Evolutionary conservation across 768 basidiomycete species (phyloP).

Genomic region (Calocybe indica): DNA sequence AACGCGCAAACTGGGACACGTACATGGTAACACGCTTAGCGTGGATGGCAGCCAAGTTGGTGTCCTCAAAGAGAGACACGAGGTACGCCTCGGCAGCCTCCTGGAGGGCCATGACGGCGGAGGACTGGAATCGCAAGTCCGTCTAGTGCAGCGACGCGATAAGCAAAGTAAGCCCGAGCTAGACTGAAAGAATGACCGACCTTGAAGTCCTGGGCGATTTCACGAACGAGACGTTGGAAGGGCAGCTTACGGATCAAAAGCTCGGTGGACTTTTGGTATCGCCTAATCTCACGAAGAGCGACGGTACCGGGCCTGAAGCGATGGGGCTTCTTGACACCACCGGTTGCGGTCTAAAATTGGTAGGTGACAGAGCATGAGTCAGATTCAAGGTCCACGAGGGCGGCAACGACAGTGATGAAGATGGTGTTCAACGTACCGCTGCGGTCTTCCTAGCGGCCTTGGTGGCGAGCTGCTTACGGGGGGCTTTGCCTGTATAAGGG

Average conservation of each 20-base stretch:
- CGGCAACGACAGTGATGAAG: slow-evolving; percentile 20
- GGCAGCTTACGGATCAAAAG: slow-evolving; percentile 99
- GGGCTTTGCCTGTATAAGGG: slow-evolving; percentile 65
- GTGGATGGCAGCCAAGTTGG: slow-evolving; percentile 88
- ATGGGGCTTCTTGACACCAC: slow-evolving; percentile 99
- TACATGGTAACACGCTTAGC: slow-evolving; percentile 76
- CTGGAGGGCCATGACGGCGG: slow-evolving; percentile 90
- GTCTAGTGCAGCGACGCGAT: slow-evolving; percentile 37
- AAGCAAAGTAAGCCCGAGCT: not conserved
- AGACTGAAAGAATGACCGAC: slow-evolving; percentile 26
- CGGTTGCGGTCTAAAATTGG: slow-evolving; percentile 59
- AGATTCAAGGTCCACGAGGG: slow-evolving; percentile 9
- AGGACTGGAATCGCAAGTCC: slow-evolving; percentile 93
- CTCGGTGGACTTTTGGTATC: slow-evolving; percentile 99
- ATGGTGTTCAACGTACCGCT: slow-evolving; percentile 35
- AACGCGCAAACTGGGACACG: slow-evolving; percentile 13
- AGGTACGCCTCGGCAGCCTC: slow-evolving; percentile 91
- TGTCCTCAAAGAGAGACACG: slow-evolving; percentile 83
- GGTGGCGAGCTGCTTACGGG: slow-evolving; percentile 92
- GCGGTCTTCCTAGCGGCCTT: slow-evolving; percentile 93
- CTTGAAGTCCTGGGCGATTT: slow-evolving; percentile 98
- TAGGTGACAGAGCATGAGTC: slow-evolving; percentile 11
- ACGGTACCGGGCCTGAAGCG: slow-evolving; percentile 97
- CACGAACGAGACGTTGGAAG: slow-evolving; percentile 97
- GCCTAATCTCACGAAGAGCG: slow-evolving; percentile 96